Conservation (phyloP, 208 protist genomes). For the Phytomonas sp. region DNA sequence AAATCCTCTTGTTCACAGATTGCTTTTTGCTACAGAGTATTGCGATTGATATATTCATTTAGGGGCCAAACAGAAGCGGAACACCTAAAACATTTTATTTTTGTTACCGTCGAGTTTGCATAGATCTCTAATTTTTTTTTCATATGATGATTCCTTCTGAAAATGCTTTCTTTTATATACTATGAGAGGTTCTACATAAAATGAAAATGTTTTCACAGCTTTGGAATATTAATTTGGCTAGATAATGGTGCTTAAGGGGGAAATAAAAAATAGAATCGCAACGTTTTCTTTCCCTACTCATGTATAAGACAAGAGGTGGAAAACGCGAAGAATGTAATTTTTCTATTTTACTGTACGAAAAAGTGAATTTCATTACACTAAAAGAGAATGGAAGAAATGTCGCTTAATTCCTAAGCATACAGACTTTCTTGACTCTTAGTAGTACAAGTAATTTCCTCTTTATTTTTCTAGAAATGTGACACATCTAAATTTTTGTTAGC, state of each 20-base stretch:
- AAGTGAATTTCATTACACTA: no score
- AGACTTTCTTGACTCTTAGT: not conserved
- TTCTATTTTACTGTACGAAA: not conserved
- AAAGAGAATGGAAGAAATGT: no score
- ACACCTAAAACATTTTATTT: not conserved
- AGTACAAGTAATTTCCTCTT: not conserved
- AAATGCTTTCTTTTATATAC: slow-evolving; percentile 6
- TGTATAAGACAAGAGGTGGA: not conserved
- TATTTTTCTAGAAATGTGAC: not conserved
- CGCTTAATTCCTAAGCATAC: not conserved
- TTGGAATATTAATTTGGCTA: not conserved
- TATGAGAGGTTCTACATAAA: not conserved
- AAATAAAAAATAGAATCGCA: not conserved
- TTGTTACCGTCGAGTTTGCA: not conserved
- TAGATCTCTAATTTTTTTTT: slow-evolving; percentile 3
- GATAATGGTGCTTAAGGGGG: not conserved
- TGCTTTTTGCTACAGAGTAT: not conserved
- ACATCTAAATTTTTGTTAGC: not conserved
- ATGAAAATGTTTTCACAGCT: not conserved
- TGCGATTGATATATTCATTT: not conserved
- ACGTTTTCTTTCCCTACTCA: not conserved
- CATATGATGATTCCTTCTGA: not conserved
- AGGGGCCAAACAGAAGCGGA: not conserved
- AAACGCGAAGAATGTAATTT: not conserved
- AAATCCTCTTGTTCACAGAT: not conserved